Evolutionary conservation across 164 flowering plant species (phyloP).

Genomic region (Amborella trichopoda): DNA sequence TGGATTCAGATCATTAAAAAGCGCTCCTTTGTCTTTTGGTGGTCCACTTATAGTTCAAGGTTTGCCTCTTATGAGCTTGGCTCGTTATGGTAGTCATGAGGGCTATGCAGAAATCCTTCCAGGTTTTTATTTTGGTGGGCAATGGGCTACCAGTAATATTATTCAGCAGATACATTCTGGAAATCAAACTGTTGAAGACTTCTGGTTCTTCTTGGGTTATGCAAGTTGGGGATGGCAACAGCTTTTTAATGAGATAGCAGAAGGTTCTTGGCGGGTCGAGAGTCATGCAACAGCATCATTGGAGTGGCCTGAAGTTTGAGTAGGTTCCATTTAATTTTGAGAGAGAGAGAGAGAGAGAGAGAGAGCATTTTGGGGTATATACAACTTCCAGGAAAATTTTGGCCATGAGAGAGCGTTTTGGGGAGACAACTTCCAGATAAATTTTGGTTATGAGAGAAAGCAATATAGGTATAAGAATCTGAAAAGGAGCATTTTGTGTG

Average conservation of each 20-base stretch:
- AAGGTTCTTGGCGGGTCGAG: slow-evolving; percentile 52
- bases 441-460: too few species aligned
- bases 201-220: slow-evolving; percentile 86
- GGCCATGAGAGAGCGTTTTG: too few species aligned
- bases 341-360: too few species aligned
- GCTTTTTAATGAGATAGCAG: slow-evolving; percentile 58
- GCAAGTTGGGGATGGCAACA: slow-evolving; percentile 83
- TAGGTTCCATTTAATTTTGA: too few species aligned
- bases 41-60: slow-evolving; percentile 52
- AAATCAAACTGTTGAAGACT: slow-evolving; percentile 28
- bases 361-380: neutral
- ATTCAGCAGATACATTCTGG: slow-evolving; percentile 35
- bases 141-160: slow-evolving; percentile 25
- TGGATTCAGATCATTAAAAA: slow-evolving; percentile 29
- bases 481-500: too few species aligned
- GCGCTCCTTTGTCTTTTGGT: slow-evolving; percentile 74
- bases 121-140: slow-evolving; percentile 53
- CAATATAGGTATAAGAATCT: too few species aligned
- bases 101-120: slow-evolving; percentile 38
- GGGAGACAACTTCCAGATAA: too few species aligned
- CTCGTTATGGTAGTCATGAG: slow-evolving; percentile 15
- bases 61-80: slow-evolving; percentile 58
- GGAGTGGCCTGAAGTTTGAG: slow-evolving; percentile 30
- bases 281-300: slow-evolving; percentile 14
- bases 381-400: too few species aligned